These are phyloP conservation scores for Fraxinus ornus DNA, from an alignment of 305 asterid genomes.

Conservation along the genomic window DNA sequence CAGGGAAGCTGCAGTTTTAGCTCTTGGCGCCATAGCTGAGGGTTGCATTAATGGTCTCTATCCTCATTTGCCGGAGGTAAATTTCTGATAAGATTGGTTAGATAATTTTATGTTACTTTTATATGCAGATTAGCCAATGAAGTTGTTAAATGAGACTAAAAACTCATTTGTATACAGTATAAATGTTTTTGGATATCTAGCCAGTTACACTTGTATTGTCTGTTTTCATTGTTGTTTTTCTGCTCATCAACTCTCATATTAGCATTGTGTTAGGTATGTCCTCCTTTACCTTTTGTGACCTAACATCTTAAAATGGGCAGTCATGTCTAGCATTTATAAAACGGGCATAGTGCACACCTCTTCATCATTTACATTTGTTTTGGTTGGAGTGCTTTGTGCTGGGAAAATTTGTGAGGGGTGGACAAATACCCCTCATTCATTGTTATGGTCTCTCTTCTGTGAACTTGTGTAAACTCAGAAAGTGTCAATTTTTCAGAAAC, in stretches of 20 bases:
- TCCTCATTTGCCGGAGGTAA: constrained; percentile 85
- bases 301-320: background rate
- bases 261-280: background rate
- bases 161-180: background rate
- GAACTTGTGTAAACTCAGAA: background rate
- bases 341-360: background rate
- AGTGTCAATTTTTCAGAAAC: background rate
- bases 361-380: background rate
- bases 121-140: constrained; percentile 6
- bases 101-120: constrained; percentile 1
- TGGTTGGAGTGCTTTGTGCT: background rate
- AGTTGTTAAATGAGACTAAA: constrained; percentile 1
- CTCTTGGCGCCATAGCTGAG: constrained; percentile 97
- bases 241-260: background rate
- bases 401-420: background rate
- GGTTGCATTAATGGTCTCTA: constrained; percentile 96
- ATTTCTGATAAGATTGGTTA: constrained; percentile 12
- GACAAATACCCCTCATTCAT: background rate
- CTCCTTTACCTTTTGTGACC: background rate
- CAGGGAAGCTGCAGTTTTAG: constrained; percentile 98
- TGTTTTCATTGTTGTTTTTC: background rate
- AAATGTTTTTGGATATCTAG: background rate
- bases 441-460: background rate
- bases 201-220: constrained; percentile 1
- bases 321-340: background rate